Evolutionary conservation across 2,329 filamentous ascomycete species (phyloP).

Genomic region (Fusarium pseudoanthophilum): DNA sequence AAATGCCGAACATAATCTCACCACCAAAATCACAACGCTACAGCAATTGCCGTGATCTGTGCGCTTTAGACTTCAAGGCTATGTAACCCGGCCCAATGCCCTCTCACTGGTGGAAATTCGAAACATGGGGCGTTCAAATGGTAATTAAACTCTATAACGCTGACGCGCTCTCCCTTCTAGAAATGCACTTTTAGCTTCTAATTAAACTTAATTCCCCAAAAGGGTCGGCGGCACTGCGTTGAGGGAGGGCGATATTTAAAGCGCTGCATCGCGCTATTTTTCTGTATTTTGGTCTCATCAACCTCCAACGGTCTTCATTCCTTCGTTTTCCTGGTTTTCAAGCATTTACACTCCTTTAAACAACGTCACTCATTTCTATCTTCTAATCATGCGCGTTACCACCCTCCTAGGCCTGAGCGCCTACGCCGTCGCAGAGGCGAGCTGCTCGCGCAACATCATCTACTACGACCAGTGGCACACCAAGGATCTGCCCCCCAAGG

Average conservation of each 20-base stretch:
- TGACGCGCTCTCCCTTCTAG: not conserved
- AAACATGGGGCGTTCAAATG: not conserved
- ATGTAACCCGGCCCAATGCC: not conserved
- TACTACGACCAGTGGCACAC: constrained; percentile 61
- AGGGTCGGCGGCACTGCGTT: not conserved
- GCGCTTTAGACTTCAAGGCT: constrained; percentile 14
- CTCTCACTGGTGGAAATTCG: not conserved
- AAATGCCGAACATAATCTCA: not conserved
- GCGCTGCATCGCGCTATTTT: not conserved
- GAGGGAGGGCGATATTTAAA: not conserved
- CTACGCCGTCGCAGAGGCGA: constrained; percentile 9
- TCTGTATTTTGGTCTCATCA: not conserved
- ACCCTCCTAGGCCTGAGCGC: not conserved
- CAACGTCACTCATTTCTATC: not conserved
- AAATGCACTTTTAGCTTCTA: not conserved
- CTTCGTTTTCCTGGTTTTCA: not conserved
- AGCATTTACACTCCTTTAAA: not conserved
- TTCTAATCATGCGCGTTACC: constrained; percentile 6
- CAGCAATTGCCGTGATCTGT: constrained; percentile 9
- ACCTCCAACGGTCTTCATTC: not conserved
- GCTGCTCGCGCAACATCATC: constrained; percentile 50
- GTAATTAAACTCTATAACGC: constrained; percentile 14
- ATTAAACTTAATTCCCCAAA: constrained; percentile 14
- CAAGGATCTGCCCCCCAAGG: constrained; percentile 48
- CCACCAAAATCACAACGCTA: not conserved